phyloP scores from a whole-genome alignment of 495 filamentous ascomycete species.

The Staphylotrichum longicolle region DNA sequence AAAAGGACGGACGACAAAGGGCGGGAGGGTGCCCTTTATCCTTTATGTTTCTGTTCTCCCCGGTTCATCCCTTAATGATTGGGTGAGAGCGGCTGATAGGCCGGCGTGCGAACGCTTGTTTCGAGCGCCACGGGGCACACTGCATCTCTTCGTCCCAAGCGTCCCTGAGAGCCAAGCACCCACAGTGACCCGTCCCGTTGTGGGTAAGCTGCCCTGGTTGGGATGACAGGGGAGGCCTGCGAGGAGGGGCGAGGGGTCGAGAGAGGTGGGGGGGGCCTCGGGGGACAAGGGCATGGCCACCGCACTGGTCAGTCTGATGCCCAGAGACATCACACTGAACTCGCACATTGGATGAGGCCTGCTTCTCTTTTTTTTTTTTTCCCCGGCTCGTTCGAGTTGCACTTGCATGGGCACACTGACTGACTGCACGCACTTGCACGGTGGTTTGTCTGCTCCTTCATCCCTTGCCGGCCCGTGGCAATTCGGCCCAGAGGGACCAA shows the following conservation, averaged over 20 bases:
- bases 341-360: not conserved
- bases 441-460: too few species aligned
- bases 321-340: not conserved
- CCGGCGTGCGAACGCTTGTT: slow-evolving; percentile 19
- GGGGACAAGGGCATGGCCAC: not conserved
- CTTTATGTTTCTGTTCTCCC: slow-evolving; percentile 32
- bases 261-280: not conserved
- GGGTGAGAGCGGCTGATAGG: slow-evolving; percentile 15
- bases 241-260: not conserved
- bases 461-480: slow-evolving; percentile 7
- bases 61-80: slow-evolving; percentile 27
- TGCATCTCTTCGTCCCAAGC: slow-evolving; percentile 22
- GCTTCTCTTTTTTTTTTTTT: not conserved
- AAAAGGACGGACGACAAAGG: slow-evolving; percentile 14
- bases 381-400: too few species aligned
- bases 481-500: not conserved
- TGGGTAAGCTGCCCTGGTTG: slow-evolving; percentile 6
- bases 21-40: slow-evolving; percentile 29
- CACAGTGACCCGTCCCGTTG: slow-evolving; percentile 8
- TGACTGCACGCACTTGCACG: too few species aligned
- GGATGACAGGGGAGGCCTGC: slow-evolving; percentile 9
- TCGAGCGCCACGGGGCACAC: slow-evolving; percentile 29
- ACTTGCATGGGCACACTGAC: too few species aligned
- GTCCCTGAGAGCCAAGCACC: slow-evolving; percentile 8
- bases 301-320: slow-evolving; percentile 1